phyloP scores from a whole-genome alignment of 1,284 basidiomycete species.

The Leccinum subrobustum region DNA sequence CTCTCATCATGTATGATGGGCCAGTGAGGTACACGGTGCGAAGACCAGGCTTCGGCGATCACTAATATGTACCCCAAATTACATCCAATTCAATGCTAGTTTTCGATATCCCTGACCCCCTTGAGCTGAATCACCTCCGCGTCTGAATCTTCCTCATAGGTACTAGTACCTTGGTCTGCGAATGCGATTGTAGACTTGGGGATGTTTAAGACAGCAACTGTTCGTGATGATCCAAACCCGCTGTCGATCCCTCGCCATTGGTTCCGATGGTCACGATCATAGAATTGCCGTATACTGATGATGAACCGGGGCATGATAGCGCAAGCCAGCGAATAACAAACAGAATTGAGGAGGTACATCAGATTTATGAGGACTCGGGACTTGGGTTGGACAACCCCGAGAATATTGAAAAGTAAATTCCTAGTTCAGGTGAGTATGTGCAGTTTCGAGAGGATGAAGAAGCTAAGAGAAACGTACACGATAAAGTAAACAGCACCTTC shows the following conservation, averaged over 20 bases:
- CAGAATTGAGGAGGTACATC: neutral
- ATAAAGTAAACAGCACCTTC: conserved; percentile 20
- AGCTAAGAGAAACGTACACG: conserved; percentile 11
- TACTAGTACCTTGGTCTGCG: neutral
- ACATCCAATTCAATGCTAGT: neutral
- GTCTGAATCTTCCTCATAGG: neutral
- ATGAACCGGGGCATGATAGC: neutral
- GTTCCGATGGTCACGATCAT: neutral
- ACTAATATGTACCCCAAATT: neutral
- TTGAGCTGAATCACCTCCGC: neutral
- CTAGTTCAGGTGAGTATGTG: neutral
- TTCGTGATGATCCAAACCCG: neutral
- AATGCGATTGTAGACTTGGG: neutral
- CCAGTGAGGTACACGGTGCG: too few relatives aligned
- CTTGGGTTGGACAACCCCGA: neutral
- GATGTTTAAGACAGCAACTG: neutral
- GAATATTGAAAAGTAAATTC: conserved; percentile 7
- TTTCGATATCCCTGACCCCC: neutral
- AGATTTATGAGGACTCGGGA: neutral
- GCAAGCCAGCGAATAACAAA: neutral
- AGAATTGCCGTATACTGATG: neutral
- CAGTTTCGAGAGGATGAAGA: neutral
- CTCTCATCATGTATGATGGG: too few relatives aligned
- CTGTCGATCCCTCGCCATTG: neutral
- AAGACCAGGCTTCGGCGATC: neutral